Percentiles rank a stretch among this genome's conserved stretches.
Conservation (phyloP, 2,329 filamentous ascomycete genomes). For the Biscogniauxia marginata region DNA sequence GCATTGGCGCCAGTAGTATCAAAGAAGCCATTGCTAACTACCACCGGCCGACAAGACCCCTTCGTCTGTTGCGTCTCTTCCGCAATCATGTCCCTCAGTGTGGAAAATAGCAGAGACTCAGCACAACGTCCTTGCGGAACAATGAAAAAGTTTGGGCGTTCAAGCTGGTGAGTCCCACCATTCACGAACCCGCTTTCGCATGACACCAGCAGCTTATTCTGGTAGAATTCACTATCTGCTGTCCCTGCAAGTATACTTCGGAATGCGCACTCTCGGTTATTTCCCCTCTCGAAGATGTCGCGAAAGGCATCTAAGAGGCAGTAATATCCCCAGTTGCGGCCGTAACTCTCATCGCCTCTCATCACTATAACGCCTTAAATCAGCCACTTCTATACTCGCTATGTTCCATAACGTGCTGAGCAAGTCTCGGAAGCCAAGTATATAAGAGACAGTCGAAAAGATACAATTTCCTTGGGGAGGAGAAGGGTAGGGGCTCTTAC, state of each 20-base stretch:
- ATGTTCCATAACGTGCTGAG: background rate
- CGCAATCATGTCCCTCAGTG: slow-evolving; percentile 9
- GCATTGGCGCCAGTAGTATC: slow-evolving; percentile 24
- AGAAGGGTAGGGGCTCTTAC: slow-evolving; percentile 8
- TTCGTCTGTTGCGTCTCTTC: background rate
- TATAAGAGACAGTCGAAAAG: no score
- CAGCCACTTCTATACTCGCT: no score
- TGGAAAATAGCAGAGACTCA: slow-evolving; percentile 22
- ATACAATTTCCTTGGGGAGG: no score
- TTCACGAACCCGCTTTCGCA: slow-evolving; percentile 20
- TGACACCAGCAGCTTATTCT: slow-evolving; percentile 8
- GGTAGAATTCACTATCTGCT: slow-evolving; percentile 10
- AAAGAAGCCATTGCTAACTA: slow-evolving; percentile 26
- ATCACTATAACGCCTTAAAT: slow-evolving; percentile 16
- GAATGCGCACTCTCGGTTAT: slow-evolving; percentile 4
- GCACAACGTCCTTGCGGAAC: slow-evolving; percentile 26
- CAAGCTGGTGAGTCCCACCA: slow-evolving; percentile 18
- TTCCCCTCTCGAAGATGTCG: slow-evolving; percentile 25
- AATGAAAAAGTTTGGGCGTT: slow-evolving; percentile 23
- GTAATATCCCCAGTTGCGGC: slow-evolving; percentile 26
- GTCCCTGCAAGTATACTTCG: slow-evolving; percentile 8
- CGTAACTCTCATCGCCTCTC: slow-evolving; percentile 28
- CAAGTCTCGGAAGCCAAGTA: background rate
- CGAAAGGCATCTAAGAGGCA: slow-evolving; percentile 25
- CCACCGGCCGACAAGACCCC: background rate